phyloP scores from a whole-genome alignment of 208 protist species.

The Sergeia podlipaevii region DNA sequence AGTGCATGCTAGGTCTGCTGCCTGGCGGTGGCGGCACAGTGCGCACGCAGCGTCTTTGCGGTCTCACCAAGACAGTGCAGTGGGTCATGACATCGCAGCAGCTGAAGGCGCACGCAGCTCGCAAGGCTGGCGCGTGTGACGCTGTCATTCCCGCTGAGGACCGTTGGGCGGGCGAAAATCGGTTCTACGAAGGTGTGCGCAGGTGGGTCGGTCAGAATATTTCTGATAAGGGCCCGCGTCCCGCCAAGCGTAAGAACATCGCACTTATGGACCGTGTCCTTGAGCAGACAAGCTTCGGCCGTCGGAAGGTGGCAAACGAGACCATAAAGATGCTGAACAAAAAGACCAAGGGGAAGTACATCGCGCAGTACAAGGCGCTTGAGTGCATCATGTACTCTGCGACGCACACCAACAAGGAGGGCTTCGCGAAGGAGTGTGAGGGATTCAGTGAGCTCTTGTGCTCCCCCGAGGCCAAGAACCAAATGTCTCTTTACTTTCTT shows the following conservation, averaged over 20 bases:
- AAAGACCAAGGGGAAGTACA: slow-evolving; percentile 92
- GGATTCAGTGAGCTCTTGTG: slow-evolving; percentile 76
- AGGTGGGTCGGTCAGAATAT: slow-evolving; percentile 47
- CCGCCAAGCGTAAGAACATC: slow-evolving; percentile 40
- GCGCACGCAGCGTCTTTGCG: slow-evolving; percentile 91
- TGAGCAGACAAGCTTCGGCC: slow-evolving; percentile 57
- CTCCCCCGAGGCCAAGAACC: slow-evolving; percentile 84
- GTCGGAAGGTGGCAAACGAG: slow-evolving; percentile 42
- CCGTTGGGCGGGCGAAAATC: slow-evolving; percentile 57
- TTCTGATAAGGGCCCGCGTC: slow-evolving; percentile 47
- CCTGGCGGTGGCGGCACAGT: slow-evolving; percentile 94
- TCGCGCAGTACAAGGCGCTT: slow-evolving; percentile 91
- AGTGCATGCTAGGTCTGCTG: slow-evolving; percentile 93
- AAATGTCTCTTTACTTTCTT: slow-evolving; percentile 90
- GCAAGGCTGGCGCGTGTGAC: slow-evolving; percentile 70
- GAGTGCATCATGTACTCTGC: slow-evolving; percentile 80
- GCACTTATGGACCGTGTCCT: slow-evolving; percentile 45
- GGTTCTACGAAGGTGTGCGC: slow-evolving; percentile 70
- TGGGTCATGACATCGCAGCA: slow-evolving; percentile 86
- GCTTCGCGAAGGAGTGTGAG: slow-evolving; percentile 60
- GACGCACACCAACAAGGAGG: slow-evolving; percentile 47
- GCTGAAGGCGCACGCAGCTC: slow-evolving; percentile 69
- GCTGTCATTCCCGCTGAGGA: slow-evolving; percentile 41
- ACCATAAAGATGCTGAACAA: slow-evolving; percentile 78
- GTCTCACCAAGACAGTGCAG: slow-evolving; percentile 80